Base-by-base conservation (phyloP, 2,329 filamentous ascomycete species). In the Pyrenophora tritici-repentis region DNA sequence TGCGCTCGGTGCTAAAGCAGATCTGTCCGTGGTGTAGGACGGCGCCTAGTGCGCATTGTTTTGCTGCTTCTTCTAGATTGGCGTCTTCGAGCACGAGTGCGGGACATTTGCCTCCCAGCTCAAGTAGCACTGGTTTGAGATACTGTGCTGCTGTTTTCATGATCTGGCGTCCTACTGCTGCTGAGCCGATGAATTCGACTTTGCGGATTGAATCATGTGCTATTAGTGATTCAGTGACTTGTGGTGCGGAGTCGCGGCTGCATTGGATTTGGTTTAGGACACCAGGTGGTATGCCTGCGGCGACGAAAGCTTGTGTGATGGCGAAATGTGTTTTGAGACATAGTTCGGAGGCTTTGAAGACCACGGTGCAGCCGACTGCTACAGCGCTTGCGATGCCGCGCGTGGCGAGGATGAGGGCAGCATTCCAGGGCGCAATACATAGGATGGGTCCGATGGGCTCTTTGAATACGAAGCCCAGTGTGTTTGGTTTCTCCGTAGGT, bases 1-100 rank as follows among this genome's bases (percentile, higher is more conserved):
- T 86, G 24, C 85, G 82, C 74, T 94, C 90, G 0, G 89, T 93
- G n/a, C 82, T 81, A 88, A 94, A 93, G 79, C 90, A 94, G 41
- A 93, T 83, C 75, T 95, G 90, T 0, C 90, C 90, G 42, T 63
- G 61, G 17, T 63, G 36, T 24, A 48, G 42, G 36, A 54, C 49
- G 49, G 62, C 63, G 16, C 63, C 61, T 38, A 61, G 43, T 1
- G 59, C 57, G 37, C 63, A 66, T n/a, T 62, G 39, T n/a, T 14
- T 43, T 0, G 63, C 63, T 4, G 63, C 61, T 22, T 61, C 55
- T 26, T 47, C 38, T 14, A 66, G 13, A 48, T 94, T 82, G 9
- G 91, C 90, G 72, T 95, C 90, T 47, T 89, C 85, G 69, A 88
- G 85, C 1, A 95, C 85, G 53, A 95, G 86, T 2, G 88, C 85